Percentiles rank a stretch among this genome's conserved stretches.
These are phyloP conservation scores for Buxus sempervirens DNA, from an alignment of 164 flowering plant species.

Conservation along the genomic window DNA sequence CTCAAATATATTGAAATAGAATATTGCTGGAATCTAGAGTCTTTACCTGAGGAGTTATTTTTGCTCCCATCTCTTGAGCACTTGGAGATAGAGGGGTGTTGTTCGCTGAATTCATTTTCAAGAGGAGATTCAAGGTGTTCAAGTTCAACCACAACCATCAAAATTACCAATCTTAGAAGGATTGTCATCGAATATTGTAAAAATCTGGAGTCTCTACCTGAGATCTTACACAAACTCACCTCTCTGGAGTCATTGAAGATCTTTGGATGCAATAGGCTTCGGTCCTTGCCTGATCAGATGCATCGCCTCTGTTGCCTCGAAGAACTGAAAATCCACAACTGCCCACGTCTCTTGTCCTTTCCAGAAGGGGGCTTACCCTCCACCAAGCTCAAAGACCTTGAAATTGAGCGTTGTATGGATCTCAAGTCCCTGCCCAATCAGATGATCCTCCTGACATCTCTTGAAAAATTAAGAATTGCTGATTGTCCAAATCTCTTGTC, in stretches of 20 bases:
- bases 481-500: not conserved
- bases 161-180: constrained; percentile 1
- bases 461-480: not conserved
- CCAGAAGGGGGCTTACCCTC: constrained; percentile 25
- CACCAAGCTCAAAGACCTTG: constrained; percentile 11
- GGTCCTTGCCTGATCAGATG: constrained; percentile 8
- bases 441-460: not conserved
- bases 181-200: constrained; percentile 15
- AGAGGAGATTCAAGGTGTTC: not conserved
- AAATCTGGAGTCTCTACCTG: constrained; percentile 15
- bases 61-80: not conserved
- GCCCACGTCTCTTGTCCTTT: constrained; percentile 17
- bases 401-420: constrained; percentile 15
- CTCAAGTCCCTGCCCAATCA: constrained; percentile 14
- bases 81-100: no score
- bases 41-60: not conserved
- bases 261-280: not conserved
- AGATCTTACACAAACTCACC: not conserved
- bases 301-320: constrained; percentile 15
- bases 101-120: not conserved
- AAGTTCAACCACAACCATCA: not conserved
- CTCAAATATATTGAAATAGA: not conserved
- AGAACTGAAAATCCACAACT: constrained; percentile 11
- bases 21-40: not conserved
- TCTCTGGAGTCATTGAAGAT: no score